Conservation (phyloP, 805 yeast species). For the Candida sanyiensis region DNA sequence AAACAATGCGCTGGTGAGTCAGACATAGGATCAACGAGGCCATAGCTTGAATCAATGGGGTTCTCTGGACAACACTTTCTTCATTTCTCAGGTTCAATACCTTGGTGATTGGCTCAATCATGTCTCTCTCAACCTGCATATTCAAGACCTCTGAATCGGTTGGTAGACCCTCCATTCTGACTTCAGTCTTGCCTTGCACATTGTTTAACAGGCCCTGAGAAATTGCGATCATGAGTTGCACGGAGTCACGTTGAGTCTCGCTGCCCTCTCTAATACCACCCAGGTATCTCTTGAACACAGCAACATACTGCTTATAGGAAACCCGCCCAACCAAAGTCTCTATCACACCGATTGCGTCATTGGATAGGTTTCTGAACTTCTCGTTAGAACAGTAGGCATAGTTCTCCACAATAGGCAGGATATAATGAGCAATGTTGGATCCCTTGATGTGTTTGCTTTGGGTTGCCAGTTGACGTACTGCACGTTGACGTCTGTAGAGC, state of each 20-base stretch:
- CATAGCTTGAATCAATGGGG: conserved; percentile 77
- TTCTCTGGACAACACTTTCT: conserved; percentile 67
- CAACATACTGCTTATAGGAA: conserved; percentile 76
- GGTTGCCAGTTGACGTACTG: conserved; percentile 59
- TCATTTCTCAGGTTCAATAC: conserved; percentile 63
- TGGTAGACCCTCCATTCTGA: conserved; percentile 32
- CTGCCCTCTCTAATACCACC: conserved; percentile 41
- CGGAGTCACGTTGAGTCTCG: conserved; percentile 49
- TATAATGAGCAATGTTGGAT: conserved; percentile 64
- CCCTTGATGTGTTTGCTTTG: conserved; percentile 42
- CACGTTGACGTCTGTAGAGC: conserved; percentile 77
- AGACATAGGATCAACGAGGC: conserved; percentile 62
- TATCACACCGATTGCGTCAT: conserved; percentile 61
- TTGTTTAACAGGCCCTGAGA: conserved; percentile 45
- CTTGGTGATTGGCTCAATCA: conserved; percentile 57
- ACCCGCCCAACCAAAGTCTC: conserved; percentile 51
- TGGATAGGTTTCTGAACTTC: conserved; percentile 52
- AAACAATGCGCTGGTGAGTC: conserved; percentile 45
- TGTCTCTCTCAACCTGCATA: conserved; percentile 45
- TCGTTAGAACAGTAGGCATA: conserved; percentile 60
- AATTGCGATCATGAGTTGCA: conserved; percentile 51
- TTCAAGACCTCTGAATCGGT: conserved; percentile 33
- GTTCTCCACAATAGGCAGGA: conserved; percentile 81
- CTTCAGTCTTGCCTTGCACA: conserved; percentile 19
- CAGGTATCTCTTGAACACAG: conserved; percentile 65